Conservation (phyloP, 495 filamentous ascomycete genomes). For the Hypoxylon rickii region DNA sequence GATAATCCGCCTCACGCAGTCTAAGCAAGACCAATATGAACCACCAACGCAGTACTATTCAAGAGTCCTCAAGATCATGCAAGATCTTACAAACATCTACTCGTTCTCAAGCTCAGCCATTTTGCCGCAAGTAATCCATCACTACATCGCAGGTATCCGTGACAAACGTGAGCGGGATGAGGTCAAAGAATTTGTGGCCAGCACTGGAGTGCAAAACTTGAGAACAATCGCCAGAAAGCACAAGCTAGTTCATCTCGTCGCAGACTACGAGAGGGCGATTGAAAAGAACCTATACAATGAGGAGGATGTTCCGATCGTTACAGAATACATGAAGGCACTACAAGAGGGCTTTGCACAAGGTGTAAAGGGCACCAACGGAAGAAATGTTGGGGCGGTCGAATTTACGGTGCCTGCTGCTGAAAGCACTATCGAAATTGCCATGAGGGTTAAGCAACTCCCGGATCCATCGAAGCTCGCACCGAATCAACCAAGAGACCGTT, state of each 20-base stretch:
- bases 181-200: slow-evolving; percentile 42
- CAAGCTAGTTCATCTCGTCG: slow-evolving; percentile 51
- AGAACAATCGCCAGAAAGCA: slow-evolving; percentile 47
- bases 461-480: slow-evolving; percentile 48
- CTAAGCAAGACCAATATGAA: slow-evolving; percentile 53
- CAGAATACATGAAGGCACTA: slow-evolving; percentile 49
- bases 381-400: slow-evolving; percentile 7
- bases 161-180: slow-evolving; percentile 40
- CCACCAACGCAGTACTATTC: slow-evolving; percentile 47
- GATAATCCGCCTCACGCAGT: slow-evolving; percentile 51
- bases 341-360: slow-evolving; percentile 31
- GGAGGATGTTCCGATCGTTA: slow-evolving; percentile 36
- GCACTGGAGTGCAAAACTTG: slow-evolving; percentile 21
- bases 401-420: slow-evolving; percentile 36
- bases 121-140: slow-evolving; percentile 34
- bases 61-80: slow-evolving; percentile 44
- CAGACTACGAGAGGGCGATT: slow-evolving; percentile 53
- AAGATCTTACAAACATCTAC: slow-evolving; percentile 36
- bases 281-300: slow-evolving; percentile 44
- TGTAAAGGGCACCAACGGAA: slow-evolving; percentile 9
- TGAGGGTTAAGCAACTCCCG: slow-evolving; percentile 42
- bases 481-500: slow-evolving; percentile 55
- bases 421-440: slow-evolving; percentile 26
- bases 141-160: slow-evolving; percentile 53
- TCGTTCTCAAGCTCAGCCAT: slow-evolving; percentile 20